Evolutionary conservation across 2,329 filamentous ascomycete genomes (phyloP), one percentile per base, ranked within the genome.

Genomic region (Calonectria honghensis): DNA sequence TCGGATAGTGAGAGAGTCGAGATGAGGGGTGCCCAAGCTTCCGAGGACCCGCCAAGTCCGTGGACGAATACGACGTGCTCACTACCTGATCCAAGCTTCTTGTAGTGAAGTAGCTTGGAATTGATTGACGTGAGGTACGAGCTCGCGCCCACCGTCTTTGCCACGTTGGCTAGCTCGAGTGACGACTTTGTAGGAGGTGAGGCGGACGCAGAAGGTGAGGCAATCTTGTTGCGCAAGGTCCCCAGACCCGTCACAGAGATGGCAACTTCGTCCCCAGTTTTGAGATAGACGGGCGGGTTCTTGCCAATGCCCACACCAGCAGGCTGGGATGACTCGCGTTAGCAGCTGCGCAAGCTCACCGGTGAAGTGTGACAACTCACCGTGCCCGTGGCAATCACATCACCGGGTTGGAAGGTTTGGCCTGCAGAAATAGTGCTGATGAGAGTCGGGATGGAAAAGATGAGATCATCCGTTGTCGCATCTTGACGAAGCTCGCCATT

Each of bases 11-110:
- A 64, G 0, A 88, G 76, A 2, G 79, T 75, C 0, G 83, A 74
- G 32, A 90, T 83, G 9, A 91, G 78, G 0, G 90, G 89, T 0
- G 79, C 81, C 79, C 85, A 91, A 77, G 83, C 87, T 5, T 86
- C 84, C 4, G 83, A 83, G 1, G 85, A 88, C 3, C 86, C 87
- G 4, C 89, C 90, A 0, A 92, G 84, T 7, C 90, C 90, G 74
- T 91, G 90, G n/a, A 92, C 81, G 75, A 91, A 91, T 31, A 91
- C 81, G 9, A 89, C 80, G 0, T 79, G 54, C 3, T 80, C 68
- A 1, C 64, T 51, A 16, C 76, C 80, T 18, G 75, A 79, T 14
- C 83, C 85, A 37, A 80, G 41, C 37, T 74, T 78, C 65, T 84
- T 83, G 77, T 87, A 86, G 76, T 86, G 83, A 0, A 89, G 78